Base-by-base conservation (phyloP, 495 filamentous ascomycete genomes). In the Letharia lupina region DNA sequence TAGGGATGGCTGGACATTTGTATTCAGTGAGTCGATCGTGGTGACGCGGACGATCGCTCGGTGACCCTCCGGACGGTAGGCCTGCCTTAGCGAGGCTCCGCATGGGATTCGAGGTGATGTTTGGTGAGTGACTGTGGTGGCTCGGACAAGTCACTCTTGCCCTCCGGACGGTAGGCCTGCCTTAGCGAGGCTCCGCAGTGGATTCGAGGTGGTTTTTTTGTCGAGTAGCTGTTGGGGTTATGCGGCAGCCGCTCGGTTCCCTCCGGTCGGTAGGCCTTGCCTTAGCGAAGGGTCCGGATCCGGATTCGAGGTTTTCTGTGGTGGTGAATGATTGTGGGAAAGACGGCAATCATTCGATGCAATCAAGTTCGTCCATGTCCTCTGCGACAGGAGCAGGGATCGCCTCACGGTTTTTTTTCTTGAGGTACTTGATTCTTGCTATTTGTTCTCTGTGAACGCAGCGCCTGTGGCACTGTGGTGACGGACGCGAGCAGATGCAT, bases 21-120 rank as follows among this genome's bases (percentile, higher is more conserved):
- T 64, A 58, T 65, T 65, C 40, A 15, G 48, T 52, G 48, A 52
- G 48, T 39, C 28, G 48, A 52, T 15, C 23, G 48, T 52, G n/a
- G 48, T 11, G 48, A 4, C 48, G 4, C 23, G 48, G 48, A 52
- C 48, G 23, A 10, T n/a, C 45, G 45, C 45, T 48, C 45, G 44
- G 3, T 8, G 4, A 16, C 42, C 42, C 42, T 45, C 42, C 42
- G 45, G 6, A n/a, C 48, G 48, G 48, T 52, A 28, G 23, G 7
- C 48, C 45, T 12, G n/a, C 48, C 48, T 52, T 2, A 52, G 48
- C n/a, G 48, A 6, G 45, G 45, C 3, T 48, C 45, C 45, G 18
- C 20, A n/a, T 9, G 4, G 45, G 45, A 48, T 48, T 48, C 45
- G 45, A 48, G 45, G 5, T 48, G 18, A 8, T 48, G 45, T 8